These are phyloP conservation scores for Symbiotaphrina buchneri DNA, from an alignment of 495 filamentous ascomycete species.

Conservation along the genomic window DNA sequence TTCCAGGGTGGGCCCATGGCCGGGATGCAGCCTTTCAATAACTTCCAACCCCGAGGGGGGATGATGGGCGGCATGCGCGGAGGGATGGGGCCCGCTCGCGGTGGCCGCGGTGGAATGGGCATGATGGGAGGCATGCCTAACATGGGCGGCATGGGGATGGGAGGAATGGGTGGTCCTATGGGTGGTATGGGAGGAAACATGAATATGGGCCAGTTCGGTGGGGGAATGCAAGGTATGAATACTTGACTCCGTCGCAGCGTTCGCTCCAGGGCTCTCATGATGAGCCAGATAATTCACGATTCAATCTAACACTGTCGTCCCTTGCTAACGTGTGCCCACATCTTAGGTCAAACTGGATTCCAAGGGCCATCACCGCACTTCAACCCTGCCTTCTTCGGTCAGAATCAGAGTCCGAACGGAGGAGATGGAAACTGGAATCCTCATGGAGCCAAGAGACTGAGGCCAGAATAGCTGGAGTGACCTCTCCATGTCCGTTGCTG, in stretches of 20 bases:
- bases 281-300: background rate
- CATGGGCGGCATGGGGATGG: conserved; percentile 41
- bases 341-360: conserved; percentile 25
- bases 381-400: conserved; percentile 60
- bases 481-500: too few relatives aligned
- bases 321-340: conserved; percentile 5
- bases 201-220: conserved; percentile 35
- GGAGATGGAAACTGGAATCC: conserved; percentile 55
- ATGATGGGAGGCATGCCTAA: conserved; percentile 26
- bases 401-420: conserved; percentile 24
- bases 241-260: too few relatives aligned
- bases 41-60: conserved; percentile 39
- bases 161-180: conserved; percentile 28
- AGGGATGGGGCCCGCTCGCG: conserved; percentile 42
- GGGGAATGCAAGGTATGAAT: conserved; percentile 33
- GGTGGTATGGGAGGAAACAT: conserved; percentile 24
- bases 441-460: conserved; percentile 60
- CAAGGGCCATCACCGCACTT: conserved; percentile 47
- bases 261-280: conserved; percentile 10
- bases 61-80: conserved; percentile 55
- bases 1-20: conserved; percentile 30
- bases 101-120: conserved; percentile 35
- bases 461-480: conserved; percentile 49
- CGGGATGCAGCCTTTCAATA: conserved; percentile 30
- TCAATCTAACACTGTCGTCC: background rate